Conservation (phyloP, 176 grass and related monocot genomes). For the Secale cereale region DNA sequence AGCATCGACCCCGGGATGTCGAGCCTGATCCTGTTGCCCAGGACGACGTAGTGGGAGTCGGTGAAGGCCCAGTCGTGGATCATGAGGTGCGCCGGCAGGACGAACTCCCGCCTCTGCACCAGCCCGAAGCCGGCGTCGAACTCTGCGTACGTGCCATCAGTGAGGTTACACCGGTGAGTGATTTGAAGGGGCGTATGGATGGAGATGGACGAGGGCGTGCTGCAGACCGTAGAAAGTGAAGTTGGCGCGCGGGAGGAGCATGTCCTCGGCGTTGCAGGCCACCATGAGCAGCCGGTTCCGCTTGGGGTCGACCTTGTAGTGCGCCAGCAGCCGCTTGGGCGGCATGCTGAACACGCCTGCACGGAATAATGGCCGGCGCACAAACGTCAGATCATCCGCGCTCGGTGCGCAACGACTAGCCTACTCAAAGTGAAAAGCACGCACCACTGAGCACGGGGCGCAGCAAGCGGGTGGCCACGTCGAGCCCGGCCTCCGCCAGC, state of each 20-base stretch:
- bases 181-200: not conserved
- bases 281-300: slow-evolving; percentile 66
- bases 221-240: slow-evolving; percentile 83
- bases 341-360: slow-evolving; percentile 83
- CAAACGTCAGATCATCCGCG: not conserved
- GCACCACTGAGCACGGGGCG: slow-evolving; percentile 61
- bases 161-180: not conserved
- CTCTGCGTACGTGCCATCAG: slow-evolving; percentile 29
- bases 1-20: slow-evolving; percentile 71
- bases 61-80: slow-evolving; percentile 99
- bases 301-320: slow-evolving; percentile 80
- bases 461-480: slow-evolving; percentile 51
- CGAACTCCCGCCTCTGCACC: slow-evolving; percentile 71
- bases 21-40: slow-evolving; percentile 89
- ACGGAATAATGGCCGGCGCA: not conserved
- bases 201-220: not conserved
- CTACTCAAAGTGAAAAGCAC: not conserved
- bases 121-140: slow-evolving; percentile 63
- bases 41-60: slow-evolving; percentile 66
- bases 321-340: slow-evolving; percentile 72
- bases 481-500: slow-evolving; percentile 43
- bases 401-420: too few species aligned
- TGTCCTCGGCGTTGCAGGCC: slow-evolving; percentile 89
- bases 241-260: slow-evolving; percentile 87
- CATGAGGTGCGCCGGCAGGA: slow-evolving; percentile 80